phyloP scores from a whole-genome alignment of 805 yeast genomes.

The Komagataella phaffii region DNA sequence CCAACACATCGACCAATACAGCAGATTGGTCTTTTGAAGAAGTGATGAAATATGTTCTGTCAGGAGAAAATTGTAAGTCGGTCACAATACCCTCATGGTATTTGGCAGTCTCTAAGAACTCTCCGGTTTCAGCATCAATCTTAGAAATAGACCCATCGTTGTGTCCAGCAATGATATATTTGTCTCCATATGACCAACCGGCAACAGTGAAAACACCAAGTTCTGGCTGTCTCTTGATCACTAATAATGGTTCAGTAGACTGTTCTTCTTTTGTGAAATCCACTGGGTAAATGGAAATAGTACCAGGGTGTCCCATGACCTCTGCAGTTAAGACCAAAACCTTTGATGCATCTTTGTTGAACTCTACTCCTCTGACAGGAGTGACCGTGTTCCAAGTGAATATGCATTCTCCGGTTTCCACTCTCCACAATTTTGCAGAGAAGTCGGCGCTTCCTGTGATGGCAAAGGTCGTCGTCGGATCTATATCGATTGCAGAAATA shows the following conservation, averaged over 20 bases:
- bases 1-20: conserved; percentile 63
- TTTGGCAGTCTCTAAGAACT: conserved; percentile 38
- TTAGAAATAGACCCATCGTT: conserved; percentile 78
- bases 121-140: conserved; percentile 67
- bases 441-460: conserved; percentile 90
- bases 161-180: conserved; percentile 74
- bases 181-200: conserved; percentile 71
- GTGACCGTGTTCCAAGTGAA: conserved; percentile 64
- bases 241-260: conserved; percentile 39
- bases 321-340: conserved; percentile 75
- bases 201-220: conserved; percentile 66
- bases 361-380: conserved; percentile 86
- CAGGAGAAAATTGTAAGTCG: conserved; percentile 83
- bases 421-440: conserved; percentile 74
- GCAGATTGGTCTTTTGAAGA: conserved; percentile 88
- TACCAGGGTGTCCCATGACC: conserved; percentile 82
- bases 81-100: conserved; percentile 73
- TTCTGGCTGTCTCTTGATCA: conserved; percentile 42
- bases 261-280: conserved; percentile 31
- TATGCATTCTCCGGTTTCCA: conserved; percentile 62
- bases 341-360: conserved; percentile 57
- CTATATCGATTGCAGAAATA: conserved; percentile 88
- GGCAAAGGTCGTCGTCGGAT: conserved; percentile 49
- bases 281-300: conserved; percentile 55
- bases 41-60: conserved; percentile 80